Evolutionary conservation across 164 flowering plant species (phyloP).

Genomic region (Kalanchoe fedtschenkoi): DNA sequence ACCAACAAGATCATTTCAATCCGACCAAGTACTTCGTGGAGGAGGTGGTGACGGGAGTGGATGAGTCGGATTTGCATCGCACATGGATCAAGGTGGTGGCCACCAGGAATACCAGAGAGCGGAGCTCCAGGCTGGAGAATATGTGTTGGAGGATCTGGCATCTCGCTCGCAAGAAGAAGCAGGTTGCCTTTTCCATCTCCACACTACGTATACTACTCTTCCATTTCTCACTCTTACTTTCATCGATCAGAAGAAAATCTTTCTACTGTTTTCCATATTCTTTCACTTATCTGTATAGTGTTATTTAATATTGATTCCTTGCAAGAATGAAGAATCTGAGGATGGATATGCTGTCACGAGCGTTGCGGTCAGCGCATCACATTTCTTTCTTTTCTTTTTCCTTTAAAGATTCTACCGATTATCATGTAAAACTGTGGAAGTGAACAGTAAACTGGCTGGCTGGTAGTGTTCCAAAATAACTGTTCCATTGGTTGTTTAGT

Average conservation of each 20-base stretch:
- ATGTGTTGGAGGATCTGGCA: slow-evolving; percentile 99
- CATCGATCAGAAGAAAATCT: no score
- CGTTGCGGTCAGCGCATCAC: no score
- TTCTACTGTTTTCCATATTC: background rate
- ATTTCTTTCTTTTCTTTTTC: background rate
- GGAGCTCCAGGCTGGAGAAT: slow-evolving; percentile 83
- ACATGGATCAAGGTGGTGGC: slow-evolving; percentile 99
- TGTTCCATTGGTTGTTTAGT: no score
- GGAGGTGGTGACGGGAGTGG: slow-evolving; percentile 83
- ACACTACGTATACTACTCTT: no score
- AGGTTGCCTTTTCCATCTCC: no score
- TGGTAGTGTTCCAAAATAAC: no score
- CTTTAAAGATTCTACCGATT: background rate
- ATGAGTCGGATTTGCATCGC: slow-evolving; percentile 79
- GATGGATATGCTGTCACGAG: no score
- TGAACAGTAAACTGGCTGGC: background rate
- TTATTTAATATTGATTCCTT: background rate
- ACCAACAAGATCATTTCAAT: slow-evolving; percentile 55
- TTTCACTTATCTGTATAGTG: background rate
- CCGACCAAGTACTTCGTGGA: slow-evolving; percentile 87
- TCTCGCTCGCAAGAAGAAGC: slow-evolving; percentile 77
- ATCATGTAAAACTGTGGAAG: background rate
- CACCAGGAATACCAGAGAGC: slow-evolving; percentile 75
- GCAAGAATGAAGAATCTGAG: background rate
- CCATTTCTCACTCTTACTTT: no score